These are phyloP conservation scores for Ceratocystis smalleyi DNA, from an alignment of 2,329 filamentous ascomycete species.

Conservation along the genomic window DNA sequence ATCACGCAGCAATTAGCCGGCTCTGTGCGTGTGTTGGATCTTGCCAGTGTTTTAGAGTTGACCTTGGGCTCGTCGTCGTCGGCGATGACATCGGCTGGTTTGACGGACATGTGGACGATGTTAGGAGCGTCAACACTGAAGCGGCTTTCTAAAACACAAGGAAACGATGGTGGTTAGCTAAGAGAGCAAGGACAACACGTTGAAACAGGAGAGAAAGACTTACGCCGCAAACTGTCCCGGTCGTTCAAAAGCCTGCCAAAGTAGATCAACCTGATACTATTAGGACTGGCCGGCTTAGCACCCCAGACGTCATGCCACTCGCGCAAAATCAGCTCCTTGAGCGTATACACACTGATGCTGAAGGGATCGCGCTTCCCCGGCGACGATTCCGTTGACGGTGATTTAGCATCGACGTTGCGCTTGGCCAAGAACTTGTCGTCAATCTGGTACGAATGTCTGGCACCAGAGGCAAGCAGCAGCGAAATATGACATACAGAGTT, in stretches of 20 bases:
- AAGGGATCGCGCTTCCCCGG: constrained; percentile 54
- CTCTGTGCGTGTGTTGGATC: constrained; percentile 28
- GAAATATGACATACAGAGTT: constrained; percentile 54
- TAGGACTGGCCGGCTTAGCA: constrained; percentile 66
- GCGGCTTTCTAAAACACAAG: constrained; percentile 47
- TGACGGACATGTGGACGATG: constrained; percentile 88
- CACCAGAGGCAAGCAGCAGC: constrained; percentile 64
- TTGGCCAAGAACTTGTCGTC: constrained; percentile 74
- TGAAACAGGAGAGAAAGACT: constrained; percentile 21
- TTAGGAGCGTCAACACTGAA: constrained; percentile 62
- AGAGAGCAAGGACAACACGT: not conserved
- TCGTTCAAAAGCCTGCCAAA: constrained; percentile 86
- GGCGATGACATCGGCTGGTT: constrained; percentile 73
- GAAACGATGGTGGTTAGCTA: not conserved
- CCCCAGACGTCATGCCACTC: constrained; percentile 95
- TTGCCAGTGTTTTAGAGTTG: constrained; percentile 36
- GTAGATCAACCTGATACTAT: constrained; percentile 77
- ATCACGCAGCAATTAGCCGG: constrained; percentile 36
- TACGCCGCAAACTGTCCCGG: constrained; percentile 72
- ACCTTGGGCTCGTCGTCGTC: constrained; percentile 59
- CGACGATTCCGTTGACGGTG: constrained; percentile 32
- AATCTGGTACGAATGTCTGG: constrained; percentile 77
- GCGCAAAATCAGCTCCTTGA: constrained; percentile 84
- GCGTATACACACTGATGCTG: constrained; percentile 79
- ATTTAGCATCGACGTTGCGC: constrained; percentile 58